Base-by-base conservation (phyloP, 805 yeast genomes). In the Teunomyces barrocoloradensis region DNA sequence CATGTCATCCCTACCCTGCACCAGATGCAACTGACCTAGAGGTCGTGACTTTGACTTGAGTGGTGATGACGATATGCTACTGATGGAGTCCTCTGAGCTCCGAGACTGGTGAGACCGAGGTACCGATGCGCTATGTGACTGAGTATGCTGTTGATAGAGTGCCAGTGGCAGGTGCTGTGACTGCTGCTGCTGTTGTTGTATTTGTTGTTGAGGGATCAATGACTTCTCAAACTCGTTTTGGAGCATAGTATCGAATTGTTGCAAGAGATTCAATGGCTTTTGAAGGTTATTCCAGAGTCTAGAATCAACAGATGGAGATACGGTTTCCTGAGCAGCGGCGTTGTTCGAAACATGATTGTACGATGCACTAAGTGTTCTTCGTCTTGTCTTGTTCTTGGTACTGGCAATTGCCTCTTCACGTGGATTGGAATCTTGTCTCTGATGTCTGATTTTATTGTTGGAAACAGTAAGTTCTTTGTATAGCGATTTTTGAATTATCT, bases 201-300 rank as follows among this genome's bases (percentile, higher is more conserved):
- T 18, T 11, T 37, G 44, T n/a, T 38, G 33, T 9, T 44, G 46
- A 6, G 49, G 50, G 12, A 38, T 28, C 10, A 52, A 36, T 3
- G 53, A 49, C 44, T 76, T 80, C 53, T 84, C 90, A 47, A 85
- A 70, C 59, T 85, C 90, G 48, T 74, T 78, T 57, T 81, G 88
- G 28, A 85, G 67, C 63, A 83, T 69, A 45, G 78, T 80, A 60
- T 85, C 92, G 57, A 85, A 77, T 51, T 82, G 88, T 54, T 82
- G 88, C 41, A 85, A 72, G 44, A 84, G 69, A 40, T 73, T 78
- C 38, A 85, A 68, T 1, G 53, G 55, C 20, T 43, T 54, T 28
- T 39, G 56, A 46, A 68, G 52, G 40, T 64, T 68, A 17, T 54
- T 51, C 73, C 73, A 68, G 21, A 69, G 30, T 32, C 60, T 55